Conservation (phyloP, 768 basidiomycete species). For the Dendrothele bispora region DNA sequence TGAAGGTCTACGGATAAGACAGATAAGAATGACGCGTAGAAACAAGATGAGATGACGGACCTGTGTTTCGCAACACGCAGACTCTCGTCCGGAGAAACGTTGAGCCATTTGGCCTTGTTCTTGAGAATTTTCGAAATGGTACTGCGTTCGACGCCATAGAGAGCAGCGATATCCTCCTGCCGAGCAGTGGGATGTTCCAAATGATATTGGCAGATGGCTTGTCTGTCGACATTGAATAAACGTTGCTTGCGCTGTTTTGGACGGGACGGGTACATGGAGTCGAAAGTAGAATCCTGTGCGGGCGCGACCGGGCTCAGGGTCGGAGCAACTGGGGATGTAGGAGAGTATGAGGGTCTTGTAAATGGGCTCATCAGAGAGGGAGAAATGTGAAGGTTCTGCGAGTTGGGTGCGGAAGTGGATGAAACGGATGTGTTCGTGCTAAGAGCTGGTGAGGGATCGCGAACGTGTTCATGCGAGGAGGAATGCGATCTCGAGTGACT, state of each 20-base stretch:
- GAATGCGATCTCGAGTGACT: too few relatives aligned
- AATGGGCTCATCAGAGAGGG: neutral
- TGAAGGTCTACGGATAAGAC: slow-evolving; percentile 51
- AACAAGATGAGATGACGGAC: slow-evolving; percentile 32
- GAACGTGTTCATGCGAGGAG: too few relatives aligned
- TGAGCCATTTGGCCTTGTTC: slow-evolving; percentile 62
- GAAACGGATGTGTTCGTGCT: neutral
- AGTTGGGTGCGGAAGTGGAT: neutral
- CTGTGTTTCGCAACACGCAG: slow-evolving; percentile 69
- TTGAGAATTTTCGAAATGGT: slow-evolving; percentile 70
- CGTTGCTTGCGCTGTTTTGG: slow-evolving; percentile 36
- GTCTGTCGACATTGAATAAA: slow-evolving; percentile 54
- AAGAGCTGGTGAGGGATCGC: neutral
- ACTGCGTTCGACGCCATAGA: slow-evolving; percentile 50
- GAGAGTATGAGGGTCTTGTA: neutral
- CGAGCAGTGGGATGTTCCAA: slow-evolving; percentile 47
- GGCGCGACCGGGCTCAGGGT: neutral
- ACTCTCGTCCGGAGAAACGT: slow-evolving; percentile 57
- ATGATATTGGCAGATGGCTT: slow-evolving; percentile 54
- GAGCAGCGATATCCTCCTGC: slow-evolving; percentile 57
- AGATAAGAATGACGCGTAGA: slow-evolving; percentile 13
- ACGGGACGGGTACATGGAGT: neutral
- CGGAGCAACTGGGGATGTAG: neutral
- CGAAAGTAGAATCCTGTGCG: neutral
- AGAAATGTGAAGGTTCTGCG: neutral